Percentiles rank a stretch among this genome's conserved stretches.
Evolutionary conservation across 1,284 basidiomycete genomes (phyloP).

Genomic region (Chondrostereum purpureum): DNA sequence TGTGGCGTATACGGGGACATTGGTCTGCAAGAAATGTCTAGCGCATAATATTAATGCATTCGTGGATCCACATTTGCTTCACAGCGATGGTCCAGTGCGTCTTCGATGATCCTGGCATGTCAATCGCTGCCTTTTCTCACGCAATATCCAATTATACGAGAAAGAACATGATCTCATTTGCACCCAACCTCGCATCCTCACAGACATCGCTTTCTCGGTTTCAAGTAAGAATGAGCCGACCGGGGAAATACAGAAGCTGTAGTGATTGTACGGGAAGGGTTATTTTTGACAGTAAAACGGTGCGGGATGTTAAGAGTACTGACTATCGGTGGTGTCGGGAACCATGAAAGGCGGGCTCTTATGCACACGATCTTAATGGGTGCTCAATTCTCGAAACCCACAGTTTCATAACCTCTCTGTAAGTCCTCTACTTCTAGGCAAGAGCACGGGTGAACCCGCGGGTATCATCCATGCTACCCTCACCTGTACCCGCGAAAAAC

Average conservation of each 20-base stretch:
- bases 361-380: slow-evolving; percentile 95
- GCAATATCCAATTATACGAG: slow-evolving; percentile 80
- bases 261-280: slow-evolving; percentile 90
- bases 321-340: slow-evolving; percentile 86
- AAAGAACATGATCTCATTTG: slow-evolving; percentile 69
- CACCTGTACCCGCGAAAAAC: no score
- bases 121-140: slow-evolving; percentile 61
- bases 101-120: slow-evolving; percentile 1
- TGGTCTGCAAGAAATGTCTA: slow-evolving; percentile 76
- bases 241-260: slow-evolving; percentile 84
- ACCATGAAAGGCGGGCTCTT: slow-evolving; percentile 96
- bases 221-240: background rate
- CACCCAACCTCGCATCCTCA: slow-evolving; percentile 63
- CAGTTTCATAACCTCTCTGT: slow-evolving; percentile 91
- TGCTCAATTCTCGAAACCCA: slow-evolving; percentile 92
- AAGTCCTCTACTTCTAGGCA: slow-evolving; percentile 94
- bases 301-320: slow-evolving; percentile 87
- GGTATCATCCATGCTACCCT: no score
- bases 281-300: slow-evolving; percentile 93
- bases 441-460: no score
- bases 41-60: no score
- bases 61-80: slow-evolving; percentile 72
- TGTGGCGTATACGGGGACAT: slow-evolving; percentile 76
- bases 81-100: slow-evolving; percentile 69
- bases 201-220: background rate